phyloP scores from a whole-genome alignment of 768 basidiomycete species.

The Russula earlei region DNA sequence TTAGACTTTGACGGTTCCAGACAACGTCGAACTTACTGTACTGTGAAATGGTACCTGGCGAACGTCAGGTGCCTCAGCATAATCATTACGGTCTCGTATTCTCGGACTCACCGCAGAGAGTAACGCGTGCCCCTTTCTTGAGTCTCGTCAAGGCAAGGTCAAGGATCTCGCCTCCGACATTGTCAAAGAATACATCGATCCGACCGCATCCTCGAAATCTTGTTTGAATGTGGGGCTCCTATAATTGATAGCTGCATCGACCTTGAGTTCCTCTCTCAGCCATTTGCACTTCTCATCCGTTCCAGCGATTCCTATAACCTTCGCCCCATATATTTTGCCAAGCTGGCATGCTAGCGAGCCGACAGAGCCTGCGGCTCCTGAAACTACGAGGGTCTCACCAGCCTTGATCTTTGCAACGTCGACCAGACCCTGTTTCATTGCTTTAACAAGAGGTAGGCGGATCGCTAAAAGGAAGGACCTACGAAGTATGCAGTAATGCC shows the following conservation, averaged over 20 bases:
- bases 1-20: not conserved
- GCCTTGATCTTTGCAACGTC: slow-evolving; percentile 73
- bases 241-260: slow-evolving; percentile 81
- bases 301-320: slow-evolving; percentile 85
- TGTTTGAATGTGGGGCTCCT: slow-evolving; percentile 62
- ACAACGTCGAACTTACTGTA: slow-evolving; percentile 46
- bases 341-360: slow-evolving; percentile 80
- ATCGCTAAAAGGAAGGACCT: slow-evolving; percentile 20
- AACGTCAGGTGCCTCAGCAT: slow-evolving; percentile 1
- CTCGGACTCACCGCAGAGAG: slow-evolving; percentile 60
- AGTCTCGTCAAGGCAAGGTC: slow-evolving; percentile 67
- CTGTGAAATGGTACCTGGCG: slow-evolving; percentile 68
- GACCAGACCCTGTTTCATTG: slow-evolving; percentile 53
- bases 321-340: slow-evolving; percentile 68
- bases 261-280: slow-evolving; percentile 77
- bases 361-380: slow-evolving; percentile 87
- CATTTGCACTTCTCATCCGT: slow-evolving; percentile 74
- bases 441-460: slow-evolving; percentile 1
- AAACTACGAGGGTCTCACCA: slow-evolving; percentile 79
- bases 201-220: slow-evolving; percentile 66
- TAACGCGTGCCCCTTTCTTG: slow-evolving; percentile 69
- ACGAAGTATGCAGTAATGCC: slow-evolving; percentile 83
- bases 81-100: not conserved
- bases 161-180: slow-evolving; percentile 74
- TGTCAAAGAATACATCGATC: slow-evolving; percentile 81